A percentile compares a stretch with the other conserved stretches of the same genome.
These are phyloP conservation scores for Immersiporthe knoxdaviesiana DNA, from an alignment of 2,329 filamentous ascomycete genomes.

Conservation along the genomic window DNA sequence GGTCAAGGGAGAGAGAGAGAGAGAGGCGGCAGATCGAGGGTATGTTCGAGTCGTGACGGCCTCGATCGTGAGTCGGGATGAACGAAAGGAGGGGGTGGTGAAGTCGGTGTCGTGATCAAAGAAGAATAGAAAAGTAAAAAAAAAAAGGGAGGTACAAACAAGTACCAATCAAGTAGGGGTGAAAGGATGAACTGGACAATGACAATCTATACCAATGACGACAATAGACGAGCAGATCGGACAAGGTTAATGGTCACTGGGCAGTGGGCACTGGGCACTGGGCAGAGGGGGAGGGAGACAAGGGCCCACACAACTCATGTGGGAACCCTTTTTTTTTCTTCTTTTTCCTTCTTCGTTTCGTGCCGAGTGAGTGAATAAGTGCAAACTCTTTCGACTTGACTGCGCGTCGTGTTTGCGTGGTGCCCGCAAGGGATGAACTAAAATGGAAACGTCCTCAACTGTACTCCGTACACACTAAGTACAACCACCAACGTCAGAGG, in stretches of 20 bases:
- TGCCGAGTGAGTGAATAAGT: not conserved
- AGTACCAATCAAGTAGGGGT: not conserved
- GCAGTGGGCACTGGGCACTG: not conserved
- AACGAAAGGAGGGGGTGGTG: not conserved
- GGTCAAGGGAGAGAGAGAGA: constrained; percentile 12
- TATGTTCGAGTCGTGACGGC: not conserved
- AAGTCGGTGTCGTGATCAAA: not conserved
- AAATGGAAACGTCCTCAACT: not conserved
- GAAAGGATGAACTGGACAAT: constrained; percentile 9
- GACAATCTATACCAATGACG: constrained; percentile 19
- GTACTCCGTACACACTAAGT: too few species aligned
- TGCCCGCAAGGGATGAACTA: not conserved
- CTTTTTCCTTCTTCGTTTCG: not conserved
- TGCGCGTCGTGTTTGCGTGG: not conserved
- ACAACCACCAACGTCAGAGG: constrained; percentile 2
- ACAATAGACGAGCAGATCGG: constrained; percentile 15
- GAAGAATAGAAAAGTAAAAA: too few species aligned
- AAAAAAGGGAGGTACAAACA: not conserved
- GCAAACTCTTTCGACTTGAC: not conserved
- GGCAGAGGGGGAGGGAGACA: not conserved
- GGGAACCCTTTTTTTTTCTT: not conserved
- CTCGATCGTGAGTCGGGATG: not conserved
- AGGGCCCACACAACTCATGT: not conserved
- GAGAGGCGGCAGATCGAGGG: not conserved
- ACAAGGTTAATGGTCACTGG: not conserved